Base-by-base conservation (phyloP, 768 basidiomycete genomes). In the Tylopilus cervinicoccineus region DNA sequence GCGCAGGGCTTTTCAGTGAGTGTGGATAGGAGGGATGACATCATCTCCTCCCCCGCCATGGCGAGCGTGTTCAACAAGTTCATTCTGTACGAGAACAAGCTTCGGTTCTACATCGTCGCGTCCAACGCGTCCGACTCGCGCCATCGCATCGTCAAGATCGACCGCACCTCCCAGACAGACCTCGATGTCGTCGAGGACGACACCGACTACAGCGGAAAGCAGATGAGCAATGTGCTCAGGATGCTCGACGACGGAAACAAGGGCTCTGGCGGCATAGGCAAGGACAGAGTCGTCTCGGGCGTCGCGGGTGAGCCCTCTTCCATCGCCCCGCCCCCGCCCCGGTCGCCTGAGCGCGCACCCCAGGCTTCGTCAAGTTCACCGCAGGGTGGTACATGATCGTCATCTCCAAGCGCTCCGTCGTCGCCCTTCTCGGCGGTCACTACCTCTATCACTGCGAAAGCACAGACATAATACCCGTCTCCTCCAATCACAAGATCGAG, bases 161-260 rank as follows among this genome's bases (percentile, higher is more conserved):
- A 99, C 67, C 76, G 95, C 33, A 93, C 88, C 2, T 77, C 80
- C 0, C 84, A 84, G 47, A 80, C 82, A 26, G 84, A 87, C 52
- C 74, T 96, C 11, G 70, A 71, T 22, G 80, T 96, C 4, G 76
- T 92, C 22, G 93, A 97, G 57, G 96, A 97, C 64, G 83, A 89
- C 33, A 83, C 84, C 0, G 81, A 90, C 20, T 99, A 99, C 67
- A 88, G 79, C 42, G 84, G 86, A 22, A 86, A 83, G 63, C 87
- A 98, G 69, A 89, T 96, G 83, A 88, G 80, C 43, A 82, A 84
- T 28, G 81, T 98, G 74, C 73, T 97, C 54, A 89, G 88, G 70
- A 96, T 95, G 91, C 76, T 98, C 9, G 92, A 94, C 51, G 93
- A 96, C 58, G 95, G 94, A 20, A 99, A 96, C 68, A 87, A 84